Conservation (phyloP, 208 protist species). For the Trypanosoma rangeli region DNA sequence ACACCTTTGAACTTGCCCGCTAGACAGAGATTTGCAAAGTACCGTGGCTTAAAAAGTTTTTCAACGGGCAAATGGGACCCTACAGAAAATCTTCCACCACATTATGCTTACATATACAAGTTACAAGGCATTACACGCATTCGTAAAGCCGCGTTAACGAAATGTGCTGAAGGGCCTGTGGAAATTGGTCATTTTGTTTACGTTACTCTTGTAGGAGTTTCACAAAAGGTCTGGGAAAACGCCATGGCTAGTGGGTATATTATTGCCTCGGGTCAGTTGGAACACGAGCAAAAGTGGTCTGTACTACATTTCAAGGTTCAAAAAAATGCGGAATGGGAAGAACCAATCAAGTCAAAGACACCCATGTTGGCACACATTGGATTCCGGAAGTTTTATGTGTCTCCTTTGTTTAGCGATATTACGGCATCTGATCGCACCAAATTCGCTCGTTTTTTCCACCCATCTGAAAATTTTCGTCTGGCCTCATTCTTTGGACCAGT, state of each 20-base stretch:
- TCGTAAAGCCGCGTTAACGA: constrained; percentile 57
- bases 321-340: constrained; percentile 61
- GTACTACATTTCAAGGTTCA: constrained; percentile 88
- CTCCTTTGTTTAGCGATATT: constrained; percentile 85
- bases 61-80: constrained; percentile 83
- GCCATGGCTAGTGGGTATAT: constrained; percentile 36
- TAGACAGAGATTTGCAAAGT: constrained; percentile 86
- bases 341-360: constrained; percentile 88
- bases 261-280: constrained; percentile 84
- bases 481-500: constrained; percentile 88
- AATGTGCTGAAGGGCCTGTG: constrained; percentile 53
- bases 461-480: constrained; percentile 78
- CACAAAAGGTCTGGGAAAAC: constrained; percentile 43
- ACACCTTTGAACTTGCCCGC: constrained; percentile 85
- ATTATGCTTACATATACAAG: constrained; percentile 91
- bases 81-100: constrained; percentile 76
- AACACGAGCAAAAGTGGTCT: constrained; percentile 92
- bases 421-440: constrained; percentile 79
- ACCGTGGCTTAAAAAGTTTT: constrained; percentile 88
- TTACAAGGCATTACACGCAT: constrained; percentile 83
- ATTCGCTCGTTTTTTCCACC: constrained; percentile 85
- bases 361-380: constrained; percentile 89
- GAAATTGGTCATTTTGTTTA: constrained; percentile 58
- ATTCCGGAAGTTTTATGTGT: constrained; percentile 91
- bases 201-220: constrained; percentile 70